A percentile compares a stretch with the other conserved stretches of the same genome.
Conservation (phyloP, 208 protist species). For the Leishmania major region DNA sequence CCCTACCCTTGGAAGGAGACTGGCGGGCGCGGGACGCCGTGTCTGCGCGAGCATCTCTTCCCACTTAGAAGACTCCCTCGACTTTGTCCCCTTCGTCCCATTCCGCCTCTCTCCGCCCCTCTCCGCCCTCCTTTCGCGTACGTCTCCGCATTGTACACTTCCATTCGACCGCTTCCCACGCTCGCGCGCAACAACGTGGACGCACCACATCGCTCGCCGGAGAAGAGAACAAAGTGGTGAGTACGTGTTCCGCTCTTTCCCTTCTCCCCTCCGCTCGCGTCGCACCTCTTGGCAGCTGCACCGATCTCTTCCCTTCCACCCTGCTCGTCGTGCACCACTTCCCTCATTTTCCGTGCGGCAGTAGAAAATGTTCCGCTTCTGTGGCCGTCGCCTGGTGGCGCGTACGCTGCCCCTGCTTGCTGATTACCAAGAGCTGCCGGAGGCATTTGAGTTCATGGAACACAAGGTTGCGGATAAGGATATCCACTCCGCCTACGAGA, state of each 20-base stretch:
- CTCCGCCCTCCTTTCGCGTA: not conserved
- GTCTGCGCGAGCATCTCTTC: not conserved
- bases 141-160: not conserved
- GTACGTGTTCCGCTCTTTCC: not conserved
- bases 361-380: slow-evolving; percentile 77
- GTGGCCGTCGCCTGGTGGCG: slow-evolving; percentile 57
- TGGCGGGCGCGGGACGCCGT: too few species aligned
- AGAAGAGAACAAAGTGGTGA: not conserved
- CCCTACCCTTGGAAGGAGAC: not conserved
- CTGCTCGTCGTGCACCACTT: not conserved
- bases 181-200: not conserved
- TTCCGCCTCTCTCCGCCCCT: not conserved
- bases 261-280: not conserved
- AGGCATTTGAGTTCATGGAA: slow-evolving; percentile 88
- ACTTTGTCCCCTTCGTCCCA: not conserved
- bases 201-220: not conserved
- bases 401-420: slow-evolving; percentile 65
- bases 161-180: not conserved
- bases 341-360: slow-evolving; percentile 4
- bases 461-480: slow-evolving; percentile 89
- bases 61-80: not conserved
- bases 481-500: slow-evolving; percentile 81
- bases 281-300: not conserved
- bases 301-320: not conserved
- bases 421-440: slow-evolving; percentile 49